Base-by-base conservation (phyloP, 441 rosid genomes). In the Adansonia rubrostipa region DNA sequence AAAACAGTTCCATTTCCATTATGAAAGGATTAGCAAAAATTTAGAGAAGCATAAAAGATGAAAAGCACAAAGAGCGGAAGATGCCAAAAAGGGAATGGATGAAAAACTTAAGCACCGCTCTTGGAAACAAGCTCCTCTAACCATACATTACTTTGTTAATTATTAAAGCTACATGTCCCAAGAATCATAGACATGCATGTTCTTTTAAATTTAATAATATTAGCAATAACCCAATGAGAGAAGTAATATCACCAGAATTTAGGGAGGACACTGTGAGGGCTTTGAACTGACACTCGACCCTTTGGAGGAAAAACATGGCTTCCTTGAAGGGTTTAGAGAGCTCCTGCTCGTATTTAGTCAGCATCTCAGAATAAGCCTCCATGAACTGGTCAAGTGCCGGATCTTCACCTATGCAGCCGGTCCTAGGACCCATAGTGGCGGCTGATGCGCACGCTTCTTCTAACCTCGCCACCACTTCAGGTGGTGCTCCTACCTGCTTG, bases 351-450 rank as follows among this genome's bases (percentile, higher is more conserved):
- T 97, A 97, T 85, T 97, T 97, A 15, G 83, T 89, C 50, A 97
- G 87, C 99, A 97, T 97, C 93, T 97, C 99, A 62, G 98, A 97
- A 78, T 97, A 97, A 33, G 99, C 99, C 81, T 97, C 98, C 99
- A 97, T 94, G 90, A 97, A 97, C 84, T 97, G 98, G 81, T 97
- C 99, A 73, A 97, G 92, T 4, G 91, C 94, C 44, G 99, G 99
- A 82, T 97, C 99, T 86, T 94, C 98, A 17, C 98, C 98, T 9
- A 91, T 33, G 73, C 89, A 81, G 22, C 87, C 84, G 33, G 81
- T 60, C n/a, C 83, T 79, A 4, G 88, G 50, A 4, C 88, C 86
- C 80, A 81, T 84, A 11, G 93, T 81, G 0, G 82, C 90, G 2
- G 90, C 93, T 9, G 93, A 84, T 0, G 93, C 88, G 71, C 92